These are phyloP conservation scores for Fusarium sp. DNA, from an alignment of 2,329 filamentous ascomycete species.

Conservation along the genomic window DNA sequence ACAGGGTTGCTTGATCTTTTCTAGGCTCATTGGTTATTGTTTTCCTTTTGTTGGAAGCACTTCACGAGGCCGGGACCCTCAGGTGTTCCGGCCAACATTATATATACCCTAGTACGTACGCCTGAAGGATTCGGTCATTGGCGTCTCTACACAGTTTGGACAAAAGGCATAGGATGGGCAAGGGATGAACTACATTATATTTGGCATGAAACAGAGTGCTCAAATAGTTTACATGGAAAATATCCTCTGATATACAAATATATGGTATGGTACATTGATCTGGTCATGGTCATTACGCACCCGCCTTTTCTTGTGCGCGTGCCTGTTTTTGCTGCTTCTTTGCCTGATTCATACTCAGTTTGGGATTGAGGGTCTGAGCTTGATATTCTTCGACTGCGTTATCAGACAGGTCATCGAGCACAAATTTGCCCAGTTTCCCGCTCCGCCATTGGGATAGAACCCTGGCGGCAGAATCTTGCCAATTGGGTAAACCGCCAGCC, in stretches of 20 bases:
- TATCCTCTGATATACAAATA: conserved; percentile 32
- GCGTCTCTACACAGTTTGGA: conserved; percentile 32
- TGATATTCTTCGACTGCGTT: conserved; percentile 68
- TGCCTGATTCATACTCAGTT: conserved; percentile 77
- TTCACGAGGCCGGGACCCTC: conserved; percentile 13
- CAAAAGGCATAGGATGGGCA: conserved; percentile 24
- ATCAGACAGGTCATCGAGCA: conserved; percentile 82
- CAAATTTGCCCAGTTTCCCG: conserved; percentile 81
- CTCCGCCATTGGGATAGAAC: conserved; percentile 86
- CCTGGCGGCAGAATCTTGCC: conserved; percentile 82
- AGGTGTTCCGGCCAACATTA: conserved; percentile 31
- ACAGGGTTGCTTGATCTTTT: conserved; percentile 30
- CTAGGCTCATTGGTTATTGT: conserved; percentile 21
- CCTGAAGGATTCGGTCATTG: conserved; percentile 24
- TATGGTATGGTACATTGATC: conserved; percentile 19
- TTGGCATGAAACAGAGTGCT: conserved; percentile 31
- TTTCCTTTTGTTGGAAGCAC: conserved; percentile 23
- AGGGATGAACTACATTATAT: conserved; percentile 16
- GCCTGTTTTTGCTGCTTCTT: conserved; percentile 75
- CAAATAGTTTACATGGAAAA: conserved; percentile 39
- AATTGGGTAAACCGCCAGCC: conserved; percentile 79
- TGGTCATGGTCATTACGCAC: conserved; percentile 43
- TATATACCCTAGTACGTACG: conserved; percentile 40
- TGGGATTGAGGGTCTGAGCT: conserved; percentile 62
- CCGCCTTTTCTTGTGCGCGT: conserved; percentile 61